These are phyloP conservation scores for Mucor racemosus DNA, from an alignment of 371 early-diverging fungal genomes.

Conservation along the genomic window DNA sequence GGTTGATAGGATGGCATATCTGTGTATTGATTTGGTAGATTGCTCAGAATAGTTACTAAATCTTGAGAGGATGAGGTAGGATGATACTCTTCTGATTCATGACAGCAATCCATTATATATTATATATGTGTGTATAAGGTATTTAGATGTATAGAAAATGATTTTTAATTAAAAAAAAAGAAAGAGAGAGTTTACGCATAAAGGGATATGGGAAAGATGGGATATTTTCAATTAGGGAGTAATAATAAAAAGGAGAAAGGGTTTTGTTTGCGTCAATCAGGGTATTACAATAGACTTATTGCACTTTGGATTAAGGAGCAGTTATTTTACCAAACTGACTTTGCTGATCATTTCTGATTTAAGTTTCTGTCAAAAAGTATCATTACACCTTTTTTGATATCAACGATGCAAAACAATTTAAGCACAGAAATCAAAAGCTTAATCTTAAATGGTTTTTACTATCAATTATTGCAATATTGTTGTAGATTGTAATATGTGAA, in stretches of 20 bases:
- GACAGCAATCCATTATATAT: slow-evolving; percentile 3
- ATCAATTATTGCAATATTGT: too few species aligned
- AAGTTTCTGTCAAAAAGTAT: not conserved
- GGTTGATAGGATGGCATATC: not conserved
- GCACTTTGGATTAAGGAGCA: not conserved
- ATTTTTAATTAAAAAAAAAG: not conserved
- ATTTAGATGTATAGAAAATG: not conserved
- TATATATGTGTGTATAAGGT: not conserved
- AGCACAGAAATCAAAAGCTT: too few species aligned
- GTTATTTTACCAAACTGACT: not conserved
- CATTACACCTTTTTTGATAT: too few species aligned
- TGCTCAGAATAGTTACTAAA: not conserved
- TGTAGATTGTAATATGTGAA: too few species aligned
- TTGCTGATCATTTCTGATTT: not conserved
- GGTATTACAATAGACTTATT: not conserved
- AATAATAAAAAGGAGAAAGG: not conserved
- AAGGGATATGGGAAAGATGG: not conserved
- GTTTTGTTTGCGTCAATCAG: not conserved
- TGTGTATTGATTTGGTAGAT: not conserved
- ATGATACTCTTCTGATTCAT: not conserved
- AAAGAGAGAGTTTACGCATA: not conserved
- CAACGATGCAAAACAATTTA: not conserved
- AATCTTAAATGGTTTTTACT: too few species aligned
- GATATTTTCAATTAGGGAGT: not conserved
- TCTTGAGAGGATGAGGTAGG: slow-evolving; percentile 4